These are phyloP conservation scores for Chalciporus sphaerocephalus DNA, from an alignment of 768 basidiomycete genomes.

Conservation along the genomic window DNA sequence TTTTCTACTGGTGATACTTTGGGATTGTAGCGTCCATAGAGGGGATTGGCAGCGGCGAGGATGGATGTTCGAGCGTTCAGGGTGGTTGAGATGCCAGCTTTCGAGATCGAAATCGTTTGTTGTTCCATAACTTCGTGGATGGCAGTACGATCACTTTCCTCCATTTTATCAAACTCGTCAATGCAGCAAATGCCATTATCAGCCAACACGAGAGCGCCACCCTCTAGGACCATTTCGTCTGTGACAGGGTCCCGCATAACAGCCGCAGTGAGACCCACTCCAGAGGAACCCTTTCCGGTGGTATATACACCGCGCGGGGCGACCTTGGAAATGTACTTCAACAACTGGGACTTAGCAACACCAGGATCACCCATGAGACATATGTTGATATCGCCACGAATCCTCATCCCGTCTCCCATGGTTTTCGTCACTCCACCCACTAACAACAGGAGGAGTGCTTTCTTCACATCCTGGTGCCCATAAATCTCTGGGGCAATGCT, in stretches of 20 bases:
- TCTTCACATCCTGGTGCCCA: slow-evolving; percentile 96
- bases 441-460: slow-evolving; percentile 84
- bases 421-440: slow-evolving; percentile 96
- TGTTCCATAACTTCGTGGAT: slow-evolving; percentile 99
- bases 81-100: slow-evolving; percentile 98
- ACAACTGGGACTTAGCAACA: slow-evolving; percentile 94
- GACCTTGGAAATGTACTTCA: slow-evolving; percentile 98
- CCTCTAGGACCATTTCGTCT: slow-evolving; percentile 99
- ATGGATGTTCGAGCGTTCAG: slow-evolving; percentile 97
- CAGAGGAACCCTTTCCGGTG: slow-evolving; percentile 96
- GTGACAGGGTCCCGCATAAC: slow-evolving; percentile 99
- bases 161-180: slow-evolving; percentile 99
- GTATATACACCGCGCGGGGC: slow-evolving; percentile 98
- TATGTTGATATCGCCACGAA: slow-evolving; percentile 94
- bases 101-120: slow-evolving; percentile 98
- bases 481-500: slow-evolving; percentile 99
- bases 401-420: slow-evolving; percentile 97
- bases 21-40: slow-evolving; percentile 97
- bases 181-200: slow-evolving; percentile 99
- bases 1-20: slow-evolving; percentile 98
- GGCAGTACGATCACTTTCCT: slow-evolving; percentile 93
- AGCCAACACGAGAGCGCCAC: slow-evolving; percentile 96
- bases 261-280: slow-evolving; percentile 96
- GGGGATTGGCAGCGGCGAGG: slow-evolving; percentile 94
- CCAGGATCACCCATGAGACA: slow-evolving; percentile 99